Evolutionary conservation across 805 yeast genomes (phyloP), one percentile per base, ranked within the genome.

Genomic region (Lipomyces oligophaga): DNA sequence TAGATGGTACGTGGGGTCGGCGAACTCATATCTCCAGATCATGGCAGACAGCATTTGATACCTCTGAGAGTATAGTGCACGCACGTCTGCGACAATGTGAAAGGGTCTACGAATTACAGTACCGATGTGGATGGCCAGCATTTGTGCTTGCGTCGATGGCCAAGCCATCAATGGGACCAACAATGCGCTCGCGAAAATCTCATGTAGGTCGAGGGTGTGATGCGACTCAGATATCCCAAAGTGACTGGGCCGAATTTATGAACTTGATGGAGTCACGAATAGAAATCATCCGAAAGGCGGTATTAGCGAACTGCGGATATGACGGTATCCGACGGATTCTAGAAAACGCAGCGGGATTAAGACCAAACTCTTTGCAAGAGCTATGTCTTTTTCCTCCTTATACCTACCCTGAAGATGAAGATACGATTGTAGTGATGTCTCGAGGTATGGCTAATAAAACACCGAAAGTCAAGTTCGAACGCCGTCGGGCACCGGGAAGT

Each of bases 51-150:
- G 25, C 38, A 34, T 53, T 38, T 25, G 49, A 54, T 41, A 51
- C 42, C n/a, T 40, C 57, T 7, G 44, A 54, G 15, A 47, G 59
- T 34, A 51, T 50, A 16, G 57, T 55, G 22, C 58, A 55, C 27
- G 58, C 58, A 16, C 38, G 58, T 5, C 39, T 54, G 18, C 39
- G 59, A 2, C 58, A 55, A 27, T 54, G 59, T 18, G 54, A 52
- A 21, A 40, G 58, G 10, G 58, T 55, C 11, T 52, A 47, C 35
- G 52, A 55, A 26, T 16, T 55, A n/a, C 58, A 55, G 25, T 43
- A 47, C 26, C 43, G 50, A n/a, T 54, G 57, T 10, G 59, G 58
- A 3, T 55, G 58, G 58, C 59, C 58, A 3, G 53, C 51, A 20
- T 45, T 55, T n/a, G 57, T 55, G 8, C 47, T 55, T 10, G 58